Conservation (phyloP, 148 eudicot genomes). For the Suaeda aralocaspica region DNA sequence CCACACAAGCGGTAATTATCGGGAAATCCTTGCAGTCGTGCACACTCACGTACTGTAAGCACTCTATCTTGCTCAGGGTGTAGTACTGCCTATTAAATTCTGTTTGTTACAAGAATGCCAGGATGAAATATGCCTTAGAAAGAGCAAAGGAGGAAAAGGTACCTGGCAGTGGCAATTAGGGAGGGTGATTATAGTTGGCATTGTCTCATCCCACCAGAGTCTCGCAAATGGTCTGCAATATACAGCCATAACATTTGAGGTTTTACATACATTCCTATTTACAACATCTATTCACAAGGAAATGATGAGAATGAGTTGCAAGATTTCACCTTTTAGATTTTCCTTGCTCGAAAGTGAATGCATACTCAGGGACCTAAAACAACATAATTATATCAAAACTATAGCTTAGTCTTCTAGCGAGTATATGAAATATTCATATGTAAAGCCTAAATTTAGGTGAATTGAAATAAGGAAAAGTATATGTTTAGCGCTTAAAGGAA, state of each 20-base stretch:
- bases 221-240: constrained; percentile 74
- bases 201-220: constrained; percentile 96
- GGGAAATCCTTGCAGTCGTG: constrained; percentile 94
- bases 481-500: too few species aligned
- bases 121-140: neutral
- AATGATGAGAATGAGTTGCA: neutral
- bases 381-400: constrained; percentile 5
- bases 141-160: constrained; percentile 10
- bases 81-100: constrained; percentile 40
- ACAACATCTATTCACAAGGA: neutral
- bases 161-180: constrained; percentile 59
- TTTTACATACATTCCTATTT: neutral
- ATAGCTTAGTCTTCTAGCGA: neutral
- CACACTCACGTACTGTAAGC: constrained; percentile 81
- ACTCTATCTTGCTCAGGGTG: constrained; percentile 93
- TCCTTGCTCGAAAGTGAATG: constrained; percentile 61
- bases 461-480: too few species aligned
- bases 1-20: constrained; percentile 84
- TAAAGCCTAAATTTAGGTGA: too few species aligned
- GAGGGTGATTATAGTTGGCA: constrained; percentile 62
- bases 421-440: too few species aligned
- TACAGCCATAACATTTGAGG: neutral
- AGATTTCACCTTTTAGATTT: constrained; percentile 64
- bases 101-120: constrained; percentile 5
- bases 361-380: constrained; percentile 63